Conservation (phyloP, 225 moss, liverwort and hornwort genomes). For the Lunularia cruciata region DNA sequence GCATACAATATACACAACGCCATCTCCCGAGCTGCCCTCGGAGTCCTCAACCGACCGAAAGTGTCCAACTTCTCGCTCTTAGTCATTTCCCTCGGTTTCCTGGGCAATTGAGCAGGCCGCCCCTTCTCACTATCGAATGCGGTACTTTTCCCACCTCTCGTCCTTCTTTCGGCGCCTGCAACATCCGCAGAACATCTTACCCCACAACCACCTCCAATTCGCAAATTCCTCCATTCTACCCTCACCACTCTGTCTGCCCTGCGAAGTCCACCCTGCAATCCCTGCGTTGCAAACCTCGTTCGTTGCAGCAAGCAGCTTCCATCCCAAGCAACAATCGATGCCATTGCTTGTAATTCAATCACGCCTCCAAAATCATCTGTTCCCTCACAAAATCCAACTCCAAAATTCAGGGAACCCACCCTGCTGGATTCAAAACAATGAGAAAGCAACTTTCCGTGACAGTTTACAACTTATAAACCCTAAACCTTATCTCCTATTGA, state of each 20-base stretch:
- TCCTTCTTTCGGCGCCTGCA: not conserved
- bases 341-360: not conserved
- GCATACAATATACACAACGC: conserved; percentile 27
- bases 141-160: not conserved
- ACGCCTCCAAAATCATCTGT: not conserved
- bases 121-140: conserved; percentile 7
- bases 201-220: not conserved
- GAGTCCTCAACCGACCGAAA: conserved; percentile 15
- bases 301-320: not conserved
- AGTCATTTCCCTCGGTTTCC: conserved; percentile 19
- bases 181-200: conserved; percentile 5
- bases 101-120: not conserved
- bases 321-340: not conserved
- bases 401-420: not conserved
- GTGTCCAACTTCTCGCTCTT: conserved; percentile 13
- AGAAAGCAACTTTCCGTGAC: not conserved
- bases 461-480: not conserved
- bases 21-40: conserved; percentile 31
- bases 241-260: not conserved
- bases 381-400: not conserved
- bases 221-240: not conserved
- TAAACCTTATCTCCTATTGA: conserved; percentile 21
- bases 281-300: no score
- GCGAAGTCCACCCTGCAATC: no score
- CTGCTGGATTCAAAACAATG: not conserved